Base-by-base conservation (phyloP, 345 rosid genomes). In the Syzygium jambos region DNA sequence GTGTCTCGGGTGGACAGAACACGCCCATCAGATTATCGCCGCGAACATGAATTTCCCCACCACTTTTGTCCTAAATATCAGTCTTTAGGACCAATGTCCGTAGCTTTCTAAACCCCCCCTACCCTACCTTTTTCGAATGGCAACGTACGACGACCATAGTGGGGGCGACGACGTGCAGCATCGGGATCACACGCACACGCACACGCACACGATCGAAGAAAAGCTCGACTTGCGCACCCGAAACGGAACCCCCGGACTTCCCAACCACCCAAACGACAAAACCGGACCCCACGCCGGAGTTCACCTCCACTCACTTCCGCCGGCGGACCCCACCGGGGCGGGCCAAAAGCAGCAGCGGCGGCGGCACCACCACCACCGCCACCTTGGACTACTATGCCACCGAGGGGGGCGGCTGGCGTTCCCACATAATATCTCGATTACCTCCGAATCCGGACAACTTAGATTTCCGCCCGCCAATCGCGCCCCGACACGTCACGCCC, bases 361-460 rank as follows among this genome's bases (percentile, higher is more conserved):
- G 46, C 41, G 4, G 4, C 65, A 59, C 65, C 65, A 11, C 63
- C 63, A 23, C 29, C 63, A 22, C 25, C 77, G 16, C 46, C 80
- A 34, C 43, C 46, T 9, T 17, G 46, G 80, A 68, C 80, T 23
- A 68, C 80, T 23, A 68, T 19, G 46, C 80, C n/a, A n/a, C n/a
- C 12, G 22, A 41, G 6, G n/a, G 30, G 46, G 80, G 80, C 80
- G 80, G 80, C 80, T 68, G 80, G 46, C 8, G 46, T 68, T 16
- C 46, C 46, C 7, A 43, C 6, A 43, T 9, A 9, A 16, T 38
- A 68, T 68, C 25, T 23, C 80, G 12, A 54, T 86, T 87, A 86
- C 89, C 5, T 14, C 30, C 85, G 92, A 88, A 89, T 86, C 87
- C 21, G 77, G 90, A 90, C 92, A 86, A 57, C 5, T 3, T 34